Conservation (phyloP, 441 rosid genomes). For the Euphorbia schlechtendalii region DNA sequence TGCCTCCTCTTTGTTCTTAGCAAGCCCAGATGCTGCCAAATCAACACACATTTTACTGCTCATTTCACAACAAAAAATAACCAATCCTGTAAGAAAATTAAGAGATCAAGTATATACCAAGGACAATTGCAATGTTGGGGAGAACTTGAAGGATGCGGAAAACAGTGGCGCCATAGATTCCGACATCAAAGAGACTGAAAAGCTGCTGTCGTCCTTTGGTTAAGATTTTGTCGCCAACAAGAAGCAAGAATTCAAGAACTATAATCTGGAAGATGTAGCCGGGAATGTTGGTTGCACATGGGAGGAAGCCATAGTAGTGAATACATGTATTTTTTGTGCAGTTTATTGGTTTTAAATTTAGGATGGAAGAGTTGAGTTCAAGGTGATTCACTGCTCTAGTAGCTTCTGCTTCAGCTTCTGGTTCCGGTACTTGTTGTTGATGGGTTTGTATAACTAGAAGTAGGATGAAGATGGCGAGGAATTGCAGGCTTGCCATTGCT, state of each 20-base stretch:
- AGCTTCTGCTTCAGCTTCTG: too few relatives aligned
- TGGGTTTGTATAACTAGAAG: not conserved
- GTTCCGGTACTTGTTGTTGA: too few relatives aligned
- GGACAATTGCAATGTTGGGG: constrained; percentile 1
- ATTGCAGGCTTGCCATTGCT: constrained; percentile 1
- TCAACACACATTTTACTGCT: too few relatives aligned
- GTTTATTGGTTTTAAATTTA: not conserved
- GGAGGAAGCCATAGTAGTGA: constrained; percentile 19
- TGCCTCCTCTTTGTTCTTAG: constrained; percentile 8
- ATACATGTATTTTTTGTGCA: not conserved
- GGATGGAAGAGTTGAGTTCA: constrained; percentile 7
- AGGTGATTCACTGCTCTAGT: not conserved
- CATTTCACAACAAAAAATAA: too few relatives aligned
- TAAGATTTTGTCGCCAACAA: constrained; percentile 16
- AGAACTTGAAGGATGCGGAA: constrained; percentile 18
- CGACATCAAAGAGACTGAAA: constrained; percentile 13
- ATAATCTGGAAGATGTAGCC: constrained; percentile 17
- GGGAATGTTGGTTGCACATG: constrained; percentile 17
- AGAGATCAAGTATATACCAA: constrained; percentile 12
- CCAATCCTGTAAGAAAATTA: too few relatives aligned
- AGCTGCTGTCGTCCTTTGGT: constrained; percentile 15
- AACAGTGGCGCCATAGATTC: constrained; percentile 13
- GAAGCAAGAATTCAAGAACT: constrained; percentile 11
- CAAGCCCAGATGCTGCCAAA: constrained; percentile 21
- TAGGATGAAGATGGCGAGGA: not conserved